Base-by-base conservation (phyloP, 2,329 filamentous ascomycete genomes). In the Berkeleyomyces basicola region DNA sequence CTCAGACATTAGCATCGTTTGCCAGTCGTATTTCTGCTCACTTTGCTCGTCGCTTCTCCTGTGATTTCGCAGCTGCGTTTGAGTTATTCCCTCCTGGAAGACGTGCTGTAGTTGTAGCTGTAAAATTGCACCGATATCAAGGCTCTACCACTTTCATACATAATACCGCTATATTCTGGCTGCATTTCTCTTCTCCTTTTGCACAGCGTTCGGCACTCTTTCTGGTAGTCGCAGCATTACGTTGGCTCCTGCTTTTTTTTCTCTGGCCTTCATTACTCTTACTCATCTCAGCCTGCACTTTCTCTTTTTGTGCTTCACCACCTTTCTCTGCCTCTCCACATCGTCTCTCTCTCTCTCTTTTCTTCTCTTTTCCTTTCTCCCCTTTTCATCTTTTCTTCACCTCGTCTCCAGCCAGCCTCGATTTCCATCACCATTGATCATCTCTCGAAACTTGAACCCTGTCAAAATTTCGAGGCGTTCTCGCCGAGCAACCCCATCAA, bases 321-420 rank as follows among this genome's bases (percentile, higher is more conserved):
- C 33, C 58, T 37, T 59, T 59, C 36, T 59, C 43, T 31, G n/a
- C 47, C 42, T 47, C 58, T 59, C 44, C 58, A 47, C 43, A 23
- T 23, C 58, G 42, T 14, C 44, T 43, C 39, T 49, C 47, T 44
- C 23, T 59, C 31, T 37, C 10, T 43, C 58, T 59, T 36, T 44
- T 59, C 47, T 3, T 47, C 23, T 47, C 36, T 40, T 9, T 7
- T 31, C 37, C n/a, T 44, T 11, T 58, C 42, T 58, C 7, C 39
- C 14, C 39, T 59, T 33, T 47, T 59, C 31, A 39, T 37, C 9
- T 40, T 31, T 39, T 47, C 23, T 39, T 37, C 46, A 16, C 42
- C 42, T 46, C 11, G 58, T 44, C 43, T 37, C 39, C 39, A 42
- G 58, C 33, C 43, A 59, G 23, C 43, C 58, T 47, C 43, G 39